A percentile compares a stretch with the other conserved stretches of the same genome.
These are phyloP conservation scores for Pythium plurisporium DNA, from an alignment of 352 stramenopile species.

Conservation along the genomic window DNA sequence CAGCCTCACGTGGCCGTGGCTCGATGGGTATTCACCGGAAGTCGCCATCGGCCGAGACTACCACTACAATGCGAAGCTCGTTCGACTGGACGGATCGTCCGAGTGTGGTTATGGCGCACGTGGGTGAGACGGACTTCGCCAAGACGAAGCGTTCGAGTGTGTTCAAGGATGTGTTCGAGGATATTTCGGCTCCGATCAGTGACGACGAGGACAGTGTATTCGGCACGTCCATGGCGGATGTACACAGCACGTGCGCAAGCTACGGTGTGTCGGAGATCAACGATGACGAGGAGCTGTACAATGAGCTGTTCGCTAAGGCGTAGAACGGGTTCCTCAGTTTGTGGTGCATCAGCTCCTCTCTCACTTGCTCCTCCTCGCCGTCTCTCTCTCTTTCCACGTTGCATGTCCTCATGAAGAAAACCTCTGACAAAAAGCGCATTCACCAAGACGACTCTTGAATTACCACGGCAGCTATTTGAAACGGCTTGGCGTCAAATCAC, in stretches of 20 bases:
- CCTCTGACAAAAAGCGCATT: neutral
- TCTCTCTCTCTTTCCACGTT: neutral
- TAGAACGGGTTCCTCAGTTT: neutral
- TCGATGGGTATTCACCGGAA: too few species aligned
- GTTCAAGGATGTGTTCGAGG: constrained; percentile 25
- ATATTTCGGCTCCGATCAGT: constrained; percentile 20
- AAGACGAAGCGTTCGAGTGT: constrained; percentile 21
- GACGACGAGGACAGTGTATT: constrained; percentile 14
- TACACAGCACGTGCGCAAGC: constrained; percentile 22
- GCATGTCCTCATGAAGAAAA: constrained; percentile 8
- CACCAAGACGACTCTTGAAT: neutral
- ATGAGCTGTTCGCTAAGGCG: constrained; percentile 20
- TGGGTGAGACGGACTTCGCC: constrained; percentile 7
- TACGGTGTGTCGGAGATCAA: constrained; percentile 28
- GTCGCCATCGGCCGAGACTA: neutral
- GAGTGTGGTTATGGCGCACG: constrained; percentile 7
- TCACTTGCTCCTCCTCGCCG: neutral
- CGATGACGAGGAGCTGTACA: constrained; percentile 24
- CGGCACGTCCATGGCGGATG: neutral
- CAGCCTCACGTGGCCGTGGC: too few species aligned
- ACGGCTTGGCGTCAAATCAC: too few species aligned
- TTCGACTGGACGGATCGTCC: constrained; percentile 18
- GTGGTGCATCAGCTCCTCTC: neutral
- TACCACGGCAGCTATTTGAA: too few species aligned
- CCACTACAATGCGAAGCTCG: constrained; percentile 9